Evolutionary conservation across 352 stramenopile species (phyloP), one percentile per base, ranked within the genome.

Genomic region (Globisporangium heterothallicum): DNA sequence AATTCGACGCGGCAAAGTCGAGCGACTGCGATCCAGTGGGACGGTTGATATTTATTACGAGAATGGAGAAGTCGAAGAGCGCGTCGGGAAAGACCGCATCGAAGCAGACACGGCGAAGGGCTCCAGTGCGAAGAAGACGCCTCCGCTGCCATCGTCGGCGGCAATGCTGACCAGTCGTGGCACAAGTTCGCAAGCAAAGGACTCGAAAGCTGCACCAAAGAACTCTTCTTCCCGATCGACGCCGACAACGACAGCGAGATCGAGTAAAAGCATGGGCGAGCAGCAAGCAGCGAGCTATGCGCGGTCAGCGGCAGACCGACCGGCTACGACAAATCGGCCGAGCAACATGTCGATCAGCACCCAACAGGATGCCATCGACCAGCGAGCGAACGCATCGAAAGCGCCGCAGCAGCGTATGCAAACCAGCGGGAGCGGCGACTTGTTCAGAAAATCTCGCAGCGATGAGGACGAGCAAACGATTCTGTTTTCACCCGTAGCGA

Each of bases 1-100:
- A 52, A 47, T 59, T 8, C 62, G 63, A 14, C 55, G 60, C 21
- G 71, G 68, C 0, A 70, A 71, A 32, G 60, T 85, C 5, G 63
- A 80, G 42, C 66, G 70, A 14, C 53, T 84, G 48, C 66, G 64
- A 27, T 66, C 70, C 41, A 80, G 57, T 48, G 74, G 70, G 9
- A 40, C 63, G 19, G 68, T 81, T 13, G 73, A 84, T 42, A 68
- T 81, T 24, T 75, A 70, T 48, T 81, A 78, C 45, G 69, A 74
- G 34, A 78, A 78, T 30, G 71, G 69, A 1, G 61, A 72, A 26
- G 42, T 82, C 21, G 74, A 85, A 40, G 66, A 85, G 51, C 58
- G 62, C 22, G 68, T 79, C 13, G 45, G 46, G 4, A 70, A 64
- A 38, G 66, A 80, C 8, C 72, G 72, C 41, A 56, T 84, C 19